Evolutionary conservation across 1,284 basidiomycete species (phyloP).

Genomic region (Cutaneotrichosporon sp.): DNA sequence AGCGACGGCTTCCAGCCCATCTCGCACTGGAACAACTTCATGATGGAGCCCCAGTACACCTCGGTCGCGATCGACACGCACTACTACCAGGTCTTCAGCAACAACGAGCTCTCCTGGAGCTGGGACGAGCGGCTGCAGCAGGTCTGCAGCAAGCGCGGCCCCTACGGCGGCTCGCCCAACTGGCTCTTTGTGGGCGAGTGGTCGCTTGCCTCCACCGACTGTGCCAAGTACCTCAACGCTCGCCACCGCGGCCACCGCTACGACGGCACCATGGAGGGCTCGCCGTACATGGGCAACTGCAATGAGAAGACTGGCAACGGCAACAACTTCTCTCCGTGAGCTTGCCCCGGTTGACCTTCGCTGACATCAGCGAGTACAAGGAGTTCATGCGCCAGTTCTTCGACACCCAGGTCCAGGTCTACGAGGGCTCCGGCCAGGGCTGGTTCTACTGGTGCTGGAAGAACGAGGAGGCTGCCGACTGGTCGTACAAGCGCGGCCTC

Average conservation of each 20-base stretch:
- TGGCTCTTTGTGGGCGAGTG: constrained; percentile 84
- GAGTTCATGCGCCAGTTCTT: constrained; percentile 76
- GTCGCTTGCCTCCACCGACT: constrained; percentile 63
- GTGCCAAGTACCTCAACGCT: constrained; percentile 19
- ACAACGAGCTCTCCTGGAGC: constrained; percentile 61
- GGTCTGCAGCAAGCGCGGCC: constrained; percentile 60
- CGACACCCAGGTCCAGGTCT: constrained; percentile 68
- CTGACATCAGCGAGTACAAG: constrained; percentile 66
- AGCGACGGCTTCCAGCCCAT: constrained; percentile 84
- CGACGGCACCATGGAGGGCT: constrained; percentile 72
- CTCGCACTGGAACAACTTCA: constrained; percentile 70
- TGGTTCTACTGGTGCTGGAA: constrained; percentile 54
- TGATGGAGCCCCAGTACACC: constrained; percentile 59
- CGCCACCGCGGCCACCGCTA: constrained; percentile 13
- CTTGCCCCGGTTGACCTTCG: not conserved
- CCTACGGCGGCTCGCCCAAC: constrained; percentile 61
- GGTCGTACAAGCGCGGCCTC: constrained; percentile 63
- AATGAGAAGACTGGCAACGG: constrained; percentile 68
- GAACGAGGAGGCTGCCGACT: constrained; percentile 65
- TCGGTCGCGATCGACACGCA: constrained; percentile 82
- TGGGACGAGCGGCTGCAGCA: constrained; percentile 65
- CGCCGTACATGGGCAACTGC: constrained; percentile 70
- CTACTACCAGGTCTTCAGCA: constrained; percentile 76
- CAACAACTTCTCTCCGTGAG: constrained; percentile 62
- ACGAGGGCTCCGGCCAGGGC: constrained; percentile 52